Conservation (phyloP, 495 filamentous ascomycete species). For the Penicillium steckii region DNA sequence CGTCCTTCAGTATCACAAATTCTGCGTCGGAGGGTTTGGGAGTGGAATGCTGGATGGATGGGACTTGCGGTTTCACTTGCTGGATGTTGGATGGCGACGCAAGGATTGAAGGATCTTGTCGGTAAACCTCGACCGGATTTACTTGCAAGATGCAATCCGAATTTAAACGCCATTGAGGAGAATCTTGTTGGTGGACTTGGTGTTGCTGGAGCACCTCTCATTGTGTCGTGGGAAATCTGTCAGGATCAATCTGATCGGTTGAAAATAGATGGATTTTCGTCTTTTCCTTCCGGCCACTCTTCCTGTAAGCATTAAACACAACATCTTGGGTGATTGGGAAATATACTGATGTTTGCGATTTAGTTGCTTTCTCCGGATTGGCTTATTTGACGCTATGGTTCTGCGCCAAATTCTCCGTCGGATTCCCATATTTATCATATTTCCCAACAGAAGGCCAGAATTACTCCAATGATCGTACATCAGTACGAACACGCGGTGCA, state of each 20-base stretch:
- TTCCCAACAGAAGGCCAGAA: constrained; percentile 27
- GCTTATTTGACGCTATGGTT: constrained; percentile 64
- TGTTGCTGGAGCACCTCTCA: constrained; percentile 40
- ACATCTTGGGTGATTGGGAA: too few species aligned
- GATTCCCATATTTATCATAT: constrained; percentile 58
- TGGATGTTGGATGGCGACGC: constrained; percentile 54
- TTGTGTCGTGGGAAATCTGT: constrained; percentile 57
- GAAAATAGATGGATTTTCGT: constrained; percentile 60
- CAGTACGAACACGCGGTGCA: constrained; percentile 49
- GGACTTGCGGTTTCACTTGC: constrained; percentile 59
- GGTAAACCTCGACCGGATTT: constrained; percentile 67
- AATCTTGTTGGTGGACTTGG: constrained; percentile 54
- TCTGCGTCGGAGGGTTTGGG: constrained; percentile 48
- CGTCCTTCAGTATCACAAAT: constrained; percentile 25
- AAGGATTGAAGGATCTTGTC: constrained; percentile 62
- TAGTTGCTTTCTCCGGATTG: constrained; percentile 63
- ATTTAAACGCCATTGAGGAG: constrained; percentile 40
- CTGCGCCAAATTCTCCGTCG: constrained; percentile 60
- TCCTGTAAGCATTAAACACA: constrained; percentile 44
- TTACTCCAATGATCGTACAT: constrained; percentile 20
- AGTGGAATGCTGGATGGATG: constrained; percentile 64
- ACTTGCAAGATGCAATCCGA: constrained; percentile 58
- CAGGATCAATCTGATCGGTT: constrained; percentile 35
- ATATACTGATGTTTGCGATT: neutral
- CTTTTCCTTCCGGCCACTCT: constrained; percentile 69